Evolutionary conservation across 257 asterid genomes (phyloP).

Genomic region (Solanum chiquidenum): DNA sequence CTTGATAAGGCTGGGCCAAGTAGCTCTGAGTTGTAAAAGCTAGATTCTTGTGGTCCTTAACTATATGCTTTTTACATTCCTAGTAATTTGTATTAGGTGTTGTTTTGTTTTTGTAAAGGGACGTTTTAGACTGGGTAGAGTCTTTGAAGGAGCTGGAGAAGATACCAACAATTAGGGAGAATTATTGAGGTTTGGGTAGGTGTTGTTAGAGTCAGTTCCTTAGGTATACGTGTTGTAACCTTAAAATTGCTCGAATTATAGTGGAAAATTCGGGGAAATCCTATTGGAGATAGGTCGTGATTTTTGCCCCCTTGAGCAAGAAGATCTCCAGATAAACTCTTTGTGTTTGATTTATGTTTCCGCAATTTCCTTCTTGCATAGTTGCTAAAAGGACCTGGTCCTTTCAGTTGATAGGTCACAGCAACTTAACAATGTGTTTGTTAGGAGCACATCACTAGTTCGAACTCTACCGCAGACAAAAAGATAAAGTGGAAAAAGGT

Average conservation of each 20-base stretch:
- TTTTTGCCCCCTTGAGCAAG: background rate
- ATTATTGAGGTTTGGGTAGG: background rate
- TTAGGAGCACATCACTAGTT: background rate
- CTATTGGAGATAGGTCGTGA: background rate
- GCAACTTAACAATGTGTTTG: background rate
- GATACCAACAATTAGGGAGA: background rate
- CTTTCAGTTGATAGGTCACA: background rate
- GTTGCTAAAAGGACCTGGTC: background rate
- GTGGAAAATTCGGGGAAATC: background rate
- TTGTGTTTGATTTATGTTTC: background rate
- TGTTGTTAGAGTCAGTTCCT: background rate
- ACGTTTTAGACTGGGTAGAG: background rate
- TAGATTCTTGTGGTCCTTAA: background rate
- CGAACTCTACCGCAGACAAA: background rate
- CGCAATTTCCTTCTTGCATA: background rate
- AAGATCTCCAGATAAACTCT: background rate
- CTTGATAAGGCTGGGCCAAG: too few species aligned
- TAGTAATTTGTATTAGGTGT: background rate
- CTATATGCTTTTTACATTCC: background rate
- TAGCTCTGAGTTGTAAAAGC: background rate
- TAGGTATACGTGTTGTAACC: background rate
- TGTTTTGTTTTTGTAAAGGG: background rate
- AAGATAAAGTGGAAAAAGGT: background rate
- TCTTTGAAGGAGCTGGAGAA: background rate
- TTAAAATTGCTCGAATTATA: background rate